Evolutionary conservation across 2,329 filamentous ascomycete genomes (phyloP).

Genomic region (Neofusicoccum umdonicola): DNA sequence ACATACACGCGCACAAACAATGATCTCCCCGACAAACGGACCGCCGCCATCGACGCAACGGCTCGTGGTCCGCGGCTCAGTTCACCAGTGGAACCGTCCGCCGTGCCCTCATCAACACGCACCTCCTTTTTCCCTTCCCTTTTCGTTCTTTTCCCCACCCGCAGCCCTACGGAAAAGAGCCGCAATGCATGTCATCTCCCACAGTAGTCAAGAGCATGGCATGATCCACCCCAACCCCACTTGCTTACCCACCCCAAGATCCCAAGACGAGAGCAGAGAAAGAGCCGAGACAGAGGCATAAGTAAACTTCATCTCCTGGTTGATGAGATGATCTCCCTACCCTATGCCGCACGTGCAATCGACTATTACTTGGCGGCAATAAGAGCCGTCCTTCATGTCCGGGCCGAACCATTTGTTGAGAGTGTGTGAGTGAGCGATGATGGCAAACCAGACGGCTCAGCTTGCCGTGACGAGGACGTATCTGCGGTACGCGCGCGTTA

Average conservation of each 20-base stretch:
- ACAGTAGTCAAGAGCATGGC: neutral
- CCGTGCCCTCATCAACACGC: neutral
- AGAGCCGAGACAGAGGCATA: too few species aligned
- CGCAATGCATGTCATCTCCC: neutral
- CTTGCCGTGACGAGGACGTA: constrained; percentile 44
- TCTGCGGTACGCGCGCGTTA: constrained; percentile 21
- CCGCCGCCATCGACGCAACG: too few species aligned
- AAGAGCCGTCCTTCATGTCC: too few species aligned
- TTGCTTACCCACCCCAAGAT: too few species aligned
- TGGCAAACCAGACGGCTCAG: constrained; percentile 21
- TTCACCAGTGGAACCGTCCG: neutral
- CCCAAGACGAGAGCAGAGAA: too few species aligned
- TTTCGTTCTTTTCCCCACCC: too few species aligned
- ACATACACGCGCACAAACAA: neutral
- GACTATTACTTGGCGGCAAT: too few species aligned
- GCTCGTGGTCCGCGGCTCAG: neutral
- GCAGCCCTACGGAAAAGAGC: too few species aligned
- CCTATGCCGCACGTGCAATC: too few species aligned
- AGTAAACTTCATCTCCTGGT: too few species aligned
- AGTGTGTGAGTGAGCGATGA: neutral
- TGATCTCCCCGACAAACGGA: neutral
- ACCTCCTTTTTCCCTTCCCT: too few species aligned
- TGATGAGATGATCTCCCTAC: too few species aligned
- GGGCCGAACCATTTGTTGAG: neutral
- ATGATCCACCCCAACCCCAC: neutral